Conservation (phyloP, 2,329 filamentous ascomycete genomes). For the Parastagonospora avenae region DNA sequence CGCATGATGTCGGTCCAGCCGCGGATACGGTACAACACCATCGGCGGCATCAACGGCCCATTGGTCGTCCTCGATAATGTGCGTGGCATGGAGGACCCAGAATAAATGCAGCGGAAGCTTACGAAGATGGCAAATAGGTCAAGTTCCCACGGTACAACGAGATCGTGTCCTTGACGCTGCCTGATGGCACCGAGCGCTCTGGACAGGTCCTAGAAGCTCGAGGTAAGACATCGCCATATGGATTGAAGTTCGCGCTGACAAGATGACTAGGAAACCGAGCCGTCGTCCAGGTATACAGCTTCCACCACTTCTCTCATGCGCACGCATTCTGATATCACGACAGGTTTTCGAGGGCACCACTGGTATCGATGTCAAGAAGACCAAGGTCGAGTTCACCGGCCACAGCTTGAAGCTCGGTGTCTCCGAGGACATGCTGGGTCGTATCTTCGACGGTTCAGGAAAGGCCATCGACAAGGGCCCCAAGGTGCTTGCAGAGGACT, state of each 20-base stretch:
- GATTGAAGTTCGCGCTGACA: conserved; percentile 20
- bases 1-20: conserved; percentile 66
- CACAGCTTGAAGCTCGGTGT: conserved; percentile 98
- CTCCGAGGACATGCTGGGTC: conserved; percentile 98
- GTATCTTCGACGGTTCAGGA: conserved; percentile 97
- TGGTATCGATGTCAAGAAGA: conserved; percentile 99
- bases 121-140: conserved; percentile 63
- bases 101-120: conserved; percentile 19
- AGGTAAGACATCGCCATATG: conserved; percentile 62
- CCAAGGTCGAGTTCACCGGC: conserved; percentile 95
- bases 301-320: neutral
- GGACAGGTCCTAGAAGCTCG: conserved; percentile 97
- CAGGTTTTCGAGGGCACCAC: conserved; percentile 97
- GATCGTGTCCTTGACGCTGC: conserved; percentile 93
- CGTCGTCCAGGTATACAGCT: conserved; percentile 78
- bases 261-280: conserved; percentile 76
- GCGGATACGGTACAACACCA: conserved; percentile 93
- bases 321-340: conserved; percentile 28
- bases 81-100: conserved; percentile 44
- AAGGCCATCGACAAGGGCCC: conserved; percentile 98
- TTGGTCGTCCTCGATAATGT: conserved; percentile 98
- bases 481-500: conserved; percentile 97
- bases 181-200: conserved; percentile 90
- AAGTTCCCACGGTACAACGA: conserved; percentile 98
- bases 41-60: conserved; percentile 96